A percentile compares a stretch with the other conserved stretches of the same genome.
Conservation (phyloP, 441 rosid genomes). For the Croton setiger region DNA sequence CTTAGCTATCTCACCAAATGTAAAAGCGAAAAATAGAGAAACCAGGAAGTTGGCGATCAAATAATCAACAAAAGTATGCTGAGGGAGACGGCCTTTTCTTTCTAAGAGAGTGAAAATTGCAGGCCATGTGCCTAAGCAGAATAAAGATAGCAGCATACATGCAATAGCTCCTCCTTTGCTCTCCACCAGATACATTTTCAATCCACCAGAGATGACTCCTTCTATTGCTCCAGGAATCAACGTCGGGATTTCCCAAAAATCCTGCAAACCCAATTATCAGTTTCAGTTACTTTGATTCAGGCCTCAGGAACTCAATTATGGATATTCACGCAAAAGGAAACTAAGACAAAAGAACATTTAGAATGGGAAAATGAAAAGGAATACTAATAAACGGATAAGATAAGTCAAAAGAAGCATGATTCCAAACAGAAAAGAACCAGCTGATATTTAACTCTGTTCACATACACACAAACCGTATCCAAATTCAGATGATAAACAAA, state of each 20-base stretch:
- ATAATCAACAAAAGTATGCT: conserved; percentile 85
- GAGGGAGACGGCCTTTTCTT: conserved; percentile 85
- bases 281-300: background rate
- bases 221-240: conserved; percentile 18
- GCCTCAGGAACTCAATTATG: background rate
- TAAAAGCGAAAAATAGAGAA: conserved; percentile 71
- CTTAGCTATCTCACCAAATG: conserved; percentile 66
- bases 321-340: background rate
- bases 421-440: background rate
- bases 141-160: conserved; percentile 72
- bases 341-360: background rate
- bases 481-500: background rate
- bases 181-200: conserved; percentile 67
- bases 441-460: background rate
- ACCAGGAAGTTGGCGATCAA: conserved; percentile 67
- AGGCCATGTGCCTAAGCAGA: conserved; percentile 89
- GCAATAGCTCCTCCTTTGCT: conserved; percentile 79
- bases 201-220: conserved; percentile 7
- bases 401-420: background rate
- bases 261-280: conserved; percentile 20
- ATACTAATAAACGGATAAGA: background rate
- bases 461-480: too few relatives aligned
- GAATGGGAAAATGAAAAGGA: background rate
- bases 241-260: conserved; percentile 13
- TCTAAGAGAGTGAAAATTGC: conserved; percentile 69